Base-by-base conservation (phyloP, 2,329 filamentous ascomycete species). In the Trichoderma sp. region DNA sequence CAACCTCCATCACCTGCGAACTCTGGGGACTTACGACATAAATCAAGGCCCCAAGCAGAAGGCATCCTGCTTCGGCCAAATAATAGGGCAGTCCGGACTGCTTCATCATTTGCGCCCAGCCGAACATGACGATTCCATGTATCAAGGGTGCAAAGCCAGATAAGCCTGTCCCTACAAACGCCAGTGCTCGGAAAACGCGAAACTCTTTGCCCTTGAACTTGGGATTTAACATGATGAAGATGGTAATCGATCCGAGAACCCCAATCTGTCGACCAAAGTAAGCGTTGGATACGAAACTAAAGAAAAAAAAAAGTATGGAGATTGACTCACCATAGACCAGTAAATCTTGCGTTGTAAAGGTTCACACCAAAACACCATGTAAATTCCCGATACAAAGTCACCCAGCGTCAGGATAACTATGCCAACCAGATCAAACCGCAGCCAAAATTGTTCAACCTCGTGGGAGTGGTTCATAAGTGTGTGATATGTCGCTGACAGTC, bases 361-460 rank as follows among this genome's bases (percentile, higher is more conserved):
- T 6, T 68, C 65, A 47, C 65, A 68, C 65, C 65, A 68, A 6
- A 68, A 68, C 26, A 68, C 65, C 65, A 68, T 68, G 53, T 68
- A 68, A 23, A 68, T 68, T 23, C 53, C 65, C 6, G 65, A 68
- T 32, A 68, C 26, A 59, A 68, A 68, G 34, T 68, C 65, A 6
- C 65, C 65, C 12, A 68, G 13, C 30, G 65, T 68, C 9, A 68
- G 53, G 34, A 68, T 23, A 30, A 68, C 65, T 30, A 68, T 68
- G 4, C 65, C 65, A 7, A 68, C 65, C n/a, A 68, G 34, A 12
- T 68, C 65, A 26, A 68, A 59, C 13, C 65, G 34, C 5, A 59
- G 26, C 23, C 23, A 68, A 7, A 68, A 47, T 3, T 68, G 53
- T 17, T 68, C 65, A 20, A 68, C 23, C 11, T 68, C 65, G 17